Percentiles rank a stretch among this genome's conserved stretches.
Evolutionary conservation across 345 rosid species (phyloP).

Genomic region (Excoecaria cochinchinensis): DNA sequence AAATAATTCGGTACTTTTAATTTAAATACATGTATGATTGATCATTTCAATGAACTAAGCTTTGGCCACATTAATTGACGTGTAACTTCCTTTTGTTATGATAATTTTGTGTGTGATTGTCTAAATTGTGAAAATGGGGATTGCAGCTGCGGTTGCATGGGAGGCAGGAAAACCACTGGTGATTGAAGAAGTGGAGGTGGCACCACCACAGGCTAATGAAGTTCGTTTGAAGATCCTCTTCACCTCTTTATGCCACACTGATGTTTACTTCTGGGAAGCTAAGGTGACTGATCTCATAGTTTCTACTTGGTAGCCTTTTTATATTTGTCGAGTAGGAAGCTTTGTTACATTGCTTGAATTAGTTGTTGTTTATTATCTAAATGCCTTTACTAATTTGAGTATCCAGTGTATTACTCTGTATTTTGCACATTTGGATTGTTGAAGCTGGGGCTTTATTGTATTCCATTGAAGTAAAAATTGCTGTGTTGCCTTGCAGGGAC

Average conservation of each 20-base stretch:
- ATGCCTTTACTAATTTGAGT: neutral
- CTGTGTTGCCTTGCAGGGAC: constrained; percentile 47
- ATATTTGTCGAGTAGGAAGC: neutral
- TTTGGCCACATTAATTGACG: neutral
- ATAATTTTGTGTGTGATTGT: neutral
- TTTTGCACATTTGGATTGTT: neutral
- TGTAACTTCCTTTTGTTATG: neutral
- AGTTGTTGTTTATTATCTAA: neutral
- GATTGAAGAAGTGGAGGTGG: constrained; percentile 83
- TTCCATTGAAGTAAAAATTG: constrained; percentile 3
- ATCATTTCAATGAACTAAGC: neutral
- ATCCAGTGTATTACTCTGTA: no score
- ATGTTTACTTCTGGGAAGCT: constrained; percentile 96
- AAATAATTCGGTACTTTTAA: no score
- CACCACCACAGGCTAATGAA: constrained; percentile 80
- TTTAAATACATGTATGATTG: no score
- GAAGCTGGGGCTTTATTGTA: neutral
- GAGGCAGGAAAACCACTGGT: constrained; percentile 87
- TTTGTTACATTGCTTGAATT: neutral
- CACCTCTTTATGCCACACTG: constrained; percentile 84
- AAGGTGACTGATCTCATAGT: constrained; percentile 44
- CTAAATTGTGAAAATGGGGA: neutral
- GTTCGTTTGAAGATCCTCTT: constrained; percentile 78
- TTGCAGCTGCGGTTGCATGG: constrained; percentile 85
- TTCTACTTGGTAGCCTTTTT: neutral